phyloP scores from a whole-genome alignment of 495 filamentous ascomycete genomes.

The Penicillium cosmopolitanum region DNA sequence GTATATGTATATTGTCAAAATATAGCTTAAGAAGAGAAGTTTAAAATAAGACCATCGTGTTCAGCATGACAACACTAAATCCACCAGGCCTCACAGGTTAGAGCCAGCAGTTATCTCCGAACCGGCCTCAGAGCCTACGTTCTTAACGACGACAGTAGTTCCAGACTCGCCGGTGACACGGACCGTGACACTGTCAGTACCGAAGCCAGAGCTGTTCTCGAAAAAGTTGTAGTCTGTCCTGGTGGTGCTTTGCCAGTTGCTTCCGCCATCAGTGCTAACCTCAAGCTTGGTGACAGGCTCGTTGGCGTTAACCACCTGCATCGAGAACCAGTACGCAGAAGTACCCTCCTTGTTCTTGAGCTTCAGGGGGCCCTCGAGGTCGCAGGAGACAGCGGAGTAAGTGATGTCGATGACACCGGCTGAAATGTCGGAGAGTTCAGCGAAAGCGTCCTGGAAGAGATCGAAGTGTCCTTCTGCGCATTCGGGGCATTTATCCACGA shows the following conservation, averaged over 20 bases:
- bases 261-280: conserved; percentile 60
- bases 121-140: conserved; percentile 28
- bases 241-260: conserved; percentile 53
- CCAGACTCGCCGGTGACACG: conserved; percentile 56
- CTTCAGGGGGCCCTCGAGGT: conserved; percentile 51
- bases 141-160: conserved; percentile 36
- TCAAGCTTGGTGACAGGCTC: conserved; percentile 55
- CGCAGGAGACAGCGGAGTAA: conserved; percentile 56
- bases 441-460: conserved; percentile 61
- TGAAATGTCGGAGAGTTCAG: conserved; percentile 45
- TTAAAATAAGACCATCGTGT: too few species aligned
- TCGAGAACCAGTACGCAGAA: conserved; percentile 57
- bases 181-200: conserved; percentile 54
- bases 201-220: conserved; percentile 56
- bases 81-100: conserved; percentile 27
- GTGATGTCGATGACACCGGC: conserved; percentile 58
- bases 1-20: neutral
- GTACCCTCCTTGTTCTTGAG: conserved; percentile 62
- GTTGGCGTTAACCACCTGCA: conserved; percentile 63
- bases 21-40: neutral
- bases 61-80: neutral
- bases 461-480: conserved; percentile 61
- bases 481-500: conserved; percentile 64
- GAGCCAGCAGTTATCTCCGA: conserved; percentile 27
- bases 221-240: conserved; percentile 63